Evolutionary conservation across 2,329 filamentous ascomycete species (phyloP).

Genomic region (Chaetomiaceae sp.): DNA sequence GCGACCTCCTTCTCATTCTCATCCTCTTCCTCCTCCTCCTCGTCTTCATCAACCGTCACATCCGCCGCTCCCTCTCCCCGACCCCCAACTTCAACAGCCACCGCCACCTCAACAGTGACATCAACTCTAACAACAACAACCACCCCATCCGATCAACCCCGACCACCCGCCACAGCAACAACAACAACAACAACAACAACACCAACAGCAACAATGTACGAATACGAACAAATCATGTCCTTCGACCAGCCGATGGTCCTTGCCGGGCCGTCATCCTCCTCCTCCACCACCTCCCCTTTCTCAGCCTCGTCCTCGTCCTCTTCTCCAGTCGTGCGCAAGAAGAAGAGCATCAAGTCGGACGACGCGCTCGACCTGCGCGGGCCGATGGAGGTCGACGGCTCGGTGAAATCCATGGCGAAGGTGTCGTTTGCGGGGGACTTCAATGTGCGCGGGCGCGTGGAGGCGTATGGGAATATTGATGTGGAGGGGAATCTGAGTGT

Average conservation of each 20-base stretch:
- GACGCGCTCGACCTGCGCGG: conserved; percentile 36
- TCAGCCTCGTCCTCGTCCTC: too few relatives aligned
- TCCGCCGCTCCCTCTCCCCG: neutral
- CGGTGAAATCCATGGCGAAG: conserved; percentile 40
- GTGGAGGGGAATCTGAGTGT: conserved; percentile 39
- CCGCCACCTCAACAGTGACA: conserved; percentile 8
- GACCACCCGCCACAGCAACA: conserved; percentile 2
- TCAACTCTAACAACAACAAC: conserved; percentile 5
- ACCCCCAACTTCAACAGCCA: neutral
- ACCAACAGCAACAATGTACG: conserved; percentile 19
- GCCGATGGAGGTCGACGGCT: conserved; percentile 42
- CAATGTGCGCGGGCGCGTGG: conserved; percentile 38
- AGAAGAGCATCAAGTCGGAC: conserved; percentile 38
- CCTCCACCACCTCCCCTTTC: conserved; percentile 8
- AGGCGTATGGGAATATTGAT: conserved; percentile 41
- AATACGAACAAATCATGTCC: conserved; percentile 26
- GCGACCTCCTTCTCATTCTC: neutral
- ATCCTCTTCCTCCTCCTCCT: too few relatives aligned
- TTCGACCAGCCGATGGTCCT: conserved; percentile 22
- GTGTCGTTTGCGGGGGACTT: conserved; percentile 41
- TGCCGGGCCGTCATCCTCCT: conserved; percentile 5
- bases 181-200: conserved; percentile 10
- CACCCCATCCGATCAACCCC: too few relatives aligned
- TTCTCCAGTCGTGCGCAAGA: conserved; percentile 1
- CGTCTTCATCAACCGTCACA: conserved; percentile 5